Evolutionary conservation across 2,329 filamentous ascomycete genomes (phyloP).

Genomic region (Aspergillus neoniger): DNA sequence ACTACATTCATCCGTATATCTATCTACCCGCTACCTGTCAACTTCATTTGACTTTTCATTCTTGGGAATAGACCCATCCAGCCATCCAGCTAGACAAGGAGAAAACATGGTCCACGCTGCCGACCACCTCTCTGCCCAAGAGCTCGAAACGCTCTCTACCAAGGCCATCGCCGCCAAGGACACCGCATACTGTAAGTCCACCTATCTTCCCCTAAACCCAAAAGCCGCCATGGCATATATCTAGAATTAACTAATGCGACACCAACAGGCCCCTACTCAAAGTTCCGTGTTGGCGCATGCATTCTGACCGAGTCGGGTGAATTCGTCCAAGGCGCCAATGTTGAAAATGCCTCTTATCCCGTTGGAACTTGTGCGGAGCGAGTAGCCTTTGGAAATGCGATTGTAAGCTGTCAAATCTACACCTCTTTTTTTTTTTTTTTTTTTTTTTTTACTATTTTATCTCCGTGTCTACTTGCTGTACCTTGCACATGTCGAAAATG

Average conservation of each 20-base stretch:
- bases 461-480: background rate
- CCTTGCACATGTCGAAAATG: background rate
- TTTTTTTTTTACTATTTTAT: background rate
- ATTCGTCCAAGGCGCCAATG: conserved; percentile 75
- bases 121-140: conserved; percentile 55
- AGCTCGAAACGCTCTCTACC: conserved; percentile 66
- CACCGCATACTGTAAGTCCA: conserved; percentile 72
- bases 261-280: conserved; percentile 72
- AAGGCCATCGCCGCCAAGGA: conserved; percentile 71
- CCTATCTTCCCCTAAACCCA: background rate
- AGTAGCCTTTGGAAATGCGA: conserved; percentile 80
- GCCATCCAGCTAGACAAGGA: background rate
- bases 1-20: background rate
- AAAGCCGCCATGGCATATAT: background rate
- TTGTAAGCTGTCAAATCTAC: conserved; percentile 49
- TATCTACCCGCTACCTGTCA: background rate
- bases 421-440: background rate
- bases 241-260: background rate
- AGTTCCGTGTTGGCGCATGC: conserved; percentile 85
- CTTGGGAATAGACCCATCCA: background rate
- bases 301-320: conserved; percentile 63
- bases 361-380: conserved; percentile 95
- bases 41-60: background rate
- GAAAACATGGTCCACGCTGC: conserved; percentile 25
- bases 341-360: conserved; percentile 91